phyloP scores from a whole-genome alignment of 2,329 filamentous ascomycete genomes.

The Dothideomycetidae sp. region DNA sequence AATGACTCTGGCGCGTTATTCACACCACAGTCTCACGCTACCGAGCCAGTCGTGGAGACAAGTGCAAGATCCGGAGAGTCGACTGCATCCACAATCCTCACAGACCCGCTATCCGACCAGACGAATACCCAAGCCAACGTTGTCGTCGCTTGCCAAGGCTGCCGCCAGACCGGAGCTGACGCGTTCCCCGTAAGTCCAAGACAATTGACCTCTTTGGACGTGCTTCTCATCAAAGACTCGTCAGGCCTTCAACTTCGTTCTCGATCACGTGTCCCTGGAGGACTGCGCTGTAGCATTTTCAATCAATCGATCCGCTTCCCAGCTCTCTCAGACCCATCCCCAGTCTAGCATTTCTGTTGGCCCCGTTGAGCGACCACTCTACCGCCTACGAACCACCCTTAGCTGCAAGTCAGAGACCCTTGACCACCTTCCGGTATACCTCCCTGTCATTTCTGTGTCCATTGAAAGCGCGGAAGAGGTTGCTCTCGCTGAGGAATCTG shows the following conservation, averaged over 20 bases:
- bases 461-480: not conserved
- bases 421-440: not conserved
- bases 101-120: not conserved
- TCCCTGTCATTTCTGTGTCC: slow-evolving; percentile 1
- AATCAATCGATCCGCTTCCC: slow-evolving; percentile 6
- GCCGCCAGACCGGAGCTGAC: slow-evolving; percentile 12
- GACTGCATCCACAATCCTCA: too few species aligned
- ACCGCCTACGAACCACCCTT: slow-evolving; percentile 1
- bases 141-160: slow-evolving; percentile 11
- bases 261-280: slow-evolving; percentile 6
- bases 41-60: too few species aligned
- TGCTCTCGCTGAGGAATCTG: not conserved
- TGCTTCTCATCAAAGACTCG: too few species aligned
- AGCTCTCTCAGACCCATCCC: not conserved
- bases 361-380: not conserved
- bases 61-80: too few species aligned
- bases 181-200: slow-evolving; percentile 12
- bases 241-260: slow-evolving; percentile 9
- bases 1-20: too few species aligned
- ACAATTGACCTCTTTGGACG: too few species aligned
- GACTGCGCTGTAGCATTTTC: slow-evolving; percentile 8
- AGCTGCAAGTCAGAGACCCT: slow-evolving; percentile 1
- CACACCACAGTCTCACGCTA: too few species aligned
- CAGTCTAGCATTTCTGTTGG: not conserved
- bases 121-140: slow-evolving; percentile 8